Percentiles rank a stretch among this genome's conserved stretches.
These are phyloP conservation scores for Tuber brumale DNA, from an alignment of 495 filamentous ascomycete genomes.

Conservation along the genomic window DNA sequence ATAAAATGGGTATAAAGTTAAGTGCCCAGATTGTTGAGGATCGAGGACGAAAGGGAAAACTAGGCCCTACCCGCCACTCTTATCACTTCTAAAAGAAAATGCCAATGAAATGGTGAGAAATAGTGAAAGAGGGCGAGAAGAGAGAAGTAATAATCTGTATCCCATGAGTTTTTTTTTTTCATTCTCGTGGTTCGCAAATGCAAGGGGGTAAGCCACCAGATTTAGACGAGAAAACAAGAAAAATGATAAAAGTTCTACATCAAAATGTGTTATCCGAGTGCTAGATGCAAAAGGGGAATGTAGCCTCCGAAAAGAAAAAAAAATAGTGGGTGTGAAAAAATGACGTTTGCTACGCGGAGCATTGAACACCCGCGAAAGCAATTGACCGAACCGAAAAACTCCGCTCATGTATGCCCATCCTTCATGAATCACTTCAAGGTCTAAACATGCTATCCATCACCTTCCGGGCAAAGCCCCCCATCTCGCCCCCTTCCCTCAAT, in stretches of 20 bases:
- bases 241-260: conserved; percentile 24
- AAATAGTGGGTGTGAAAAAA: conserved; percentile 16
- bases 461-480: conserved; percentile 42
- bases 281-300: conserved; percentile 31
- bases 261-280: conserved; percentile 30
- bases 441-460: conserved; percentile 44
- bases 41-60: conserved; percentile 18
- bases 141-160: conserved; percentile 28
- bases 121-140: conserved; percentile 11
- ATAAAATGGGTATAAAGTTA: not conserved
- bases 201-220: conserved; percentile 31
- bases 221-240: not conserved
- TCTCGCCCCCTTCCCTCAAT: conserved; percentile 41
- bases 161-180: conserved; percentile 18
- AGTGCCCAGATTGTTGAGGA: not conserved
- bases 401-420: not conserved
- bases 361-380: conserved; percentile 23
- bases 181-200: conserved; percentile 23
- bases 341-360: conserved; percentile 15
- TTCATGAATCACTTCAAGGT: conserved; percentile 19
- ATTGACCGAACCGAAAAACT: conserved; percentile 12
- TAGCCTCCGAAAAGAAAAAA: conserved; percentile 30
- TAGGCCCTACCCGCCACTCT: conserved; percentile 34
- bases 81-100: conserved; percentile 34
- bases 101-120: conserved; percentile 28